Percentiles rank a stretch among this genome's conserved stretches.
These are phyloP conservation scores for Cryphonectria parasitica DNA, from an alignment of 2,329 filamentous ascomycete genomes.

Conservation along the genomic window DNA sequence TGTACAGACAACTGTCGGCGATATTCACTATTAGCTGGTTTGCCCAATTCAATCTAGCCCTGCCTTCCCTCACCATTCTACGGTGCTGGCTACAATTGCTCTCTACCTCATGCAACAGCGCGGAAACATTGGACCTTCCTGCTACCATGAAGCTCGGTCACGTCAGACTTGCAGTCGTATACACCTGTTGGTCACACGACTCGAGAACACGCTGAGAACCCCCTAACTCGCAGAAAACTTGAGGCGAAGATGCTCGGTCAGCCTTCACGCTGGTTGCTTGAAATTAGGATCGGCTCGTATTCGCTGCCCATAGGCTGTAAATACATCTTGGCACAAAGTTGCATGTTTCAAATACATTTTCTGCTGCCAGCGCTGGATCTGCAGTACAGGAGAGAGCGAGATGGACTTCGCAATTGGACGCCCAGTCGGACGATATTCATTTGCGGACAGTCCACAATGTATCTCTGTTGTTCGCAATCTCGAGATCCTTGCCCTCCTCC, in stretches of 20 bases:
- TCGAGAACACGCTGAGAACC: not conserved
- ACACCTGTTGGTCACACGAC: too few relatives aligned
- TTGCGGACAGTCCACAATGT: not conserved
- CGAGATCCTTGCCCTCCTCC: not conserved
- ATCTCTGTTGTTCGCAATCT: not conserved
- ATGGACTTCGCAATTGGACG: not conserved
- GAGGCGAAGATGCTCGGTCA: not conserved
- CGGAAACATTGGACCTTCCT: not conserved
- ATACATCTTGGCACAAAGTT: not conserved
- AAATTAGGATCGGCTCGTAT: not conserved
- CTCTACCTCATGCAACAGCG: not conserved
- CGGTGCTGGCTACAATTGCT: not conserved
- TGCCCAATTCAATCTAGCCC: too few relatives aligned
- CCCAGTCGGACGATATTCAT: not conserved
- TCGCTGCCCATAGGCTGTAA: not conserved
- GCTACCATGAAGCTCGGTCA: not conserved
- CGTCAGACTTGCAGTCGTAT: not conserved
- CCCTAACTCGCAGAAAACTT: not conserved
- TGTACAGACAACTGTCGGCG: too few relatives aligned
- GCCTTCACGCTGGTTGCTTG: not conserved
- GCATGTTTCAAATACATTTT: not conserved
- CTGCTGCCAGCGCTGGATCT: not conserved
- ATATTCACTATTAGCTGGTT: too few relatives aligned
- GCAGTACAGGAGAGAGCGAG: not conserved
- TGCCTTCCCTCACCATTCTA: too few relatives aligned